Conservation (phyloP, 495 filamentous ascomycete genomes). For the Penicillium diatomitis region DNA sequence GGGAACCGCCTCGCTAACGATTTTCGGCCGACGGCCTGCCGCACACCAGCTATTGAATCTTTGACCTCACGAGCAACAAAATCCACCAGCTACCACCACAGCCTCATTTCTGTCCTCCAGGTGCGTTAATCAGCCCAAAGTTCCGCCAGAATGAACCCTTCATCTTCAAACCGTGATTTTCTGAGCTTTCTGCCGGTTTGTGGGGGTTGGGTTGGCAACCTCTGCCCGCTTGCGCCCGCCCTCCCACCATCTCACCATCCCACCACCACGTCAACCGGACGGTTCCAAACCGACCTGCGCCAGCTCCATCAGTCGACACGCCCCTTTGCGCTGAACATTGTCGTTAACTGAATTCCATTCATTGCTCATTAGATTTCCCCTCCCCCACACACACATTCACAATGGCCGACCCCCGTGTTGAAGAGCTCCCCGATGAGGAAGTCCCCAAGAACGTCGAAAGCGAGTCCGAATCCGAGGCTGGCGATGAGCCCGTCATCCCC, state of each 20-base stretch:
- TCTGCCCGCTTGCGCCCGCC: conserved; percentile 4
- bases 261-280: too few species aligned
- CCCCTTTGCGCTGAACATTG: not conserved
- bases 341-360: not conserved
- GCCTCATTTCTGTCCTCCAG: conserved; percentile 26
- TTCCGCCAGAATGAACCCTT: conserved; percentile 12
- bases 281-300: not conserved
- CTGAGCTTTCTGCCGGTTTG: conserved; percentile 20
- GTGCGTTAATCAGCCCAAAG: conserved; percentile 25
- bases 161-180: conserved; percentile 19
- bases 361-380: conserved; percentile 16
- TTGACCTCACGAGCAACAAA: conserved; percentile 32
- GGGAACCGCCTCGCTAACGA: conserved; percentile 41
- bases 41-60: conserved; percentile 35
- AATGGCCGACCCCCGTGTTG: conserved; percentile 97
- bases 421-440: conserved; percentile 89
- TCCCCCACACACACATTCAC: conserved; percentile 27
- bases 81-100: conserved; percentile 32
- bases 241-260: conserved; percentile 8
- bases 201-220: conserved; percentile 7
- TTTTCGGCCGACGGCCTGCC: conserved; percentile 36
- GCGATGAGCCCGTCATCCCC: conserved; percentile 64
- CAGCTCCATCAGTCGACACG: not conserved
- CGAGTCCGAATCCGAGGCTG: conserved; percentile 68
- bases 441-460: conserved; percentile 69